Evolutionary conservation across 2,329 filamentous ascomycete species (phyloP), one percentile per base, ranked within the genome.

Genomic region (Clarireedia sp.): DNA sequence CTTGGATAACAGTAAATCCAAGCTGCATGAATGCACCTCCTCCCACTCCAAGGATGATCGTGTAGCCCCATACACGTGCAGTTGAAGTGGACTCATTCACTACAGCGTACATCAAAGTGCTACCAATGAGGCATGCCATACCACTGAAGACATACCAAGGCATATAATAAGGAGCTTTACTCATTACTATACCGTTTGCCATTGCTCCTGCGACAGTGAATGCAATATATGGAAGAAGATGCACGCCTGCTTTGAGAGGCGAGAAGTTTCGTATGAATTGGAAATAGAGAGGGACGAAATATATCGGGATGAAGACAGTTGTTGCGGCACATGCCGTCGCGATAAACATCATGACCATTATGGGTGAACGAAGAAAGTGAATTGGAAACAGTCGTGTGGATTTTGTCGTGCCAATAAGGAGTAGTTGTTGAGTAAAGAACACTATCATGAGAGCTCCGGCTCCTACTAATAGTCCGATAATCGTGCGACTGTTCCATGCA

Each of bases 251-350:
- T 50, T 67, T 79, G 9, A 78, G 73, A 3, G 73, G 74, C 4
- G 72, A 71, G 14, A 77, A 67, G 38, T 73, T 73, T 14, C 73
- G 70, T 46, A 77, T 74, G 54, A 76, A 75, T 40, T 75, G 73
- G 47, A 76, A 76, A 48, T 37, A 47, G 14, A 51, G 36, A n/a
- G 46, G 46, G 1, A 48, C 23, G n/a, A 33, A 48, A 63, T 72
- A 74, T 3, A 69, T 64, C 1, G 74, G 61, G 43, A 76, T 70
- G 24, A 73, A 71, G 12, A 70, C 66, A 7, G 68, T 65, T 3
- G 70, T 66, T 5, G 67, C 70, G 0, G 69, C 68, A 3, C 29
- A 24, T 2, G 68, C 63, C 0, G 70, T 74, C 3, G 14, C 12
- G 16, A 49, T 2, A 57, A 55, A 62, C 1, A 63, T 51, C 1